Evolutionary conservation across 129 eudicot genomes (phyloP).

Genomic region (Flaveria robusta): DNA sequence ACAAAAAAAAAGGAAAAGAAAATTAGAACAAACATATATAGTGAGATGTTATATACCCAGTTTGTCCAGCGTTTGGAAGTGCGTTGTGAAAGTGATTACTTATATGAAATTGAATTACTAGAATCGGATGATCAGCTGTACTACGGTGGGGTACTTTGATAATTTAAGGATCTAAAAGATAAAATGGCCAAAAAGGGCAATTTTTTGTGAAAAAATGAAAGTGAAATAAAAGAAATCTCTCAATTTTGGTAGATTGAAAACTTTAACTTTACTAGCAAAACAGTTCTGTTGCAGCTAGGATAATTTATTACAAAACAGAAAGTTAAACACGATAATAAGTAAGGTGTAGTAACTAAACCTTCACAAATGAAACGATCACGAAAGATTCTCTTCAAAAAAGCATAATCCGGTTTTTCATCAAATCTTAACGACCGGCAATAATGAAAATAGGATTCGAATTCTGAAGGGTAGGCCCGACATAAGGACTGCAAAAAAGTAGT

Average conservation of each 20-base stretch:
- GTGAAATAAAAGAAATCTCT: background rate
- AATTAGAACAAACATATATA: background rate
- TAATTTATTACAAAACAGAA: background rate
- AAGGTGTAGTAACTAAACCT: slow-evolving; percentile 48
- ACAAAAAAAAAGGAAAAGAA: slow-evolving; percentile 29
- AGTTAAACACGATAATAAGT: background rate
- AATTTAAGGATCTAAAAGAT: background rate
- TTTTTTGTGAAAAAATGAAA: background rate
- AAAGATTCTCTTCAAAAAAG: slow-evolving; percentile 88
- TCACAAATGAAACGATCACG: slow-evolving; percentile 99
- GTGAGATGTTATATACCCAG: background rate
- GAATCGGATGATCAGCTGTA: background rate
- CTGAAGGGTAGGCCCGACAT: slow-evolving; percentile 94
- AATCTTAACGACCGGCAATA: slow-evolving; percentile 90
- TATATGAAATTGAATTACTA: background rate
- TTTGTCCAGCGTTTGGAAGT: background rate
- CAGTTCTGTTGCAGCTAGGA: background rate
- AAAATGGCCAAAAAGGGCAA: background rate
- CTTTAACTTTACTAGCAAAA: background rate
- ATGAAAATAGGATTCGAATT: slow-evolving; percentile 93
- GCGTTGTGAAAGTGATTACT: background rate
- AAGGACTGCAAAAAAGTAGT: slow-evolving; percentile 52
- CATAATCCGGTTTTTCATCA: slow-evolving; percentile 96
- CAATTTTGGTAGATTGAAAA: background rate
- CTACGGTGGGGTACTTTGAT: background rate